These are phyloP conservation scores for Thuidium tamariscinum DNA, from an alignment of 225 moss, liverwort and hornwort species.

Conservation along the genomic window DNA sequence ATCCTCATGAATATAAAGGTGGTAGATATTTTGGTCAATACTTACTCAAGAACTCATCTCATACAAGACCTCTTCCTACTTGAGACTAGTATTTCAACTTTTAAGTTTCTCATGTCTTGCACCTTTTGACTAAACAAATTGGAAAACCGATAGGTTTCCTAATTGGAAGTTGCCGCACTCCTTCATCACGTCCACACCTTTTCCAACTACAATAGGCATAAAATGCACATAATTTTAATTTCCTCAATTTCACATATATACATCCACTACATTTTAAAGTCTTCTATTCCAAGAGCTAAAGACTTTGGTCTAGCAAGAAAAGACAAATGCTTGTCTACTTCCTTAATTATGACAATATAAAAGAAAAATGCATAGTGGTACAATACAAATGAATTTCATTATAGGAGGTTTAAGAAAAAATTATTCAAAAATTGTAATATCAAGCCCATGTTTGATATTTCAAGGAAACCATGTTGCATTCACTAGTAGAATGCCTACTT, in stretches of 20 bases:
- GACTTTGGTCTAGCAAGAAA: neutral
- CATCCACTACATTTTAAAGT: neutral
- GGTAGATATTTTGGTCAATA: too few species aligned
- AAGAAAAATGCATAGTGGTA: neutral
- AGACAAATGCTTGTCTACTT: neutral
- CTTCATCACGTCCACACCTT: too few species aligned
- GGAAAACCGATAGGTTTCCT: too few species aligned
- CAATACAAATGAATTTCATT: neutral
- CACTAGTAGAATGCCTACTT: too few species aligned
- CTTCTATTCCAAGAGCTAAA: neutral
- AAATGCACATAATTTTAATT: neutral
- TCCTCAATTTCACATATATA: neutral
- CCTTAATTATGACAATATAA: neutral
- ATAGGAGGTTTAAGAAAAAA: neutral
- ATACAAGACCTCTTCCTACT: too few species aligned
- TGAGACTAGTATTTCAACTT: too few species aligned
- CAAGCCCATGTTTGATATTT: fast-evolving
- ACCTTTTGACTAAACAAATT: too few species aligned
- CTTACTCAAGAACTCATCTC: too few species aligned
- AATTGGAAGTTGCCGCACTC: too few species aligned
- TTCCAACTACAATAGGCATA: too few species aligned
- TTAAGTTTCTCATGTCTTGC: too few species aligned
- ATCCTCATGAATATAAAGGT: too few species aligned
- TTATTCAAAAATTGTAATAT: neutral
- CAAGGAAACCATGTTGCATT: neutral